Percentiles rank a stretch among this genome's conserved stretches.
Conservation (phyloP, 1,284 basidiomycete genomes). For the Rhodofomes roseus region DNA sequence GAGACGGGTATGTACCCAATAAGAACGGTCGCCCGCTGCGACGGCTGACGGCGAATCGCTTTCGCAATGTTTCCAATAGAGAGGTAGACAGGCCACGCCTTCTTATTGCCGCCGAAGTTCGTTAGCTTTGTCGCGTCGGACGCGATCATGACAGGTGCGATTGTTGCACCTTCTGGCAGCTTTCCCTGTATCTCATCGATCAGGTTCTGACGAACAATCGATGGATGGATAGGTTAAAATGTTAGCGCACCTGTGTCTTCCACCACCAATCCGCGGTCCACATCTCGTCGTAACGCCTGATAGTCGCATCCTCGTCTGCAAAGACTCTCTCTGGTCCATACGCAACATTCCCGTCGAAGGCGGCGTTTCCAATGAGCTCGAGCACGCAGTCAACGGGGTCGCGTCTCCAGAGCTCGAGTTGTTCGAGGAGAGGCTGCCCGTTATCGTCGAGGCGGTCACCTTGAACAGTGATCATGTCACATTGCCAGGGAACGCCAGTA, state of each 20-base stretch:
- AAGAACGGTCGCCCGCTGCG: no score
- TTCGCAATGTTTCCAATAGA: no score
- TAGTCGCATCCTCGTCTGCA: no score
- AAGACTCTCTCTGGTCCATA: conserved; percentile 20
- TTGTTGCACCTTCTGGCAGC: no score
- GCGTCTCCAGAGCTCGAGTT: conserved; percentile 24
- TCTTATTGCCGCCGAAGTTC: no score
- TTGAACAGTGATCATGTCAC: conserved; percentile 8
- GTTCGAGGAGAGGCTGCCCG: conserved; percentile 7
- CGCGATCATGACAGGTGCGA: no score
- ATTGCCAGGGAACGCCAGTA: conserved; percentile 12
- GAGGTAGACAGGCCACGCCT: no score
- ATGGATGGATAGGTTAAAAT: neutral
- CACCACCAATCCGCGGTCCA: neutral
- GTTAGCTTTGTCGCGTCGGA: no score
- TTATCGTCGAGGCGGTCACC: conserved; percentile 15
- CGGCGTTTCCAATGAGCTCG: conserved; percentile 25
- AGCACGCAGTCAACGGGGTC: conserved; percentile 23
- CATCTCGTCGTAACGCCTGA: neutral
- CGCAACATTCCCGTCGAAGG: conserved; percentile 16
- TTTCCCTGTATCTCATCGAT: no score
- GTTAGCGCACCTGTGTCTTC: neutral
- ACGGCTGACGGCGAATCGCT: no score
- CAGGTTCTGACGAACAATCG: no score
- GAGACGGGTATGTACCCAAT: no score